Evolutionary conservation across 2,329 filamentous ascomycete species (phyloP).

Genomic region (Ramularia endophylla): DNA sequence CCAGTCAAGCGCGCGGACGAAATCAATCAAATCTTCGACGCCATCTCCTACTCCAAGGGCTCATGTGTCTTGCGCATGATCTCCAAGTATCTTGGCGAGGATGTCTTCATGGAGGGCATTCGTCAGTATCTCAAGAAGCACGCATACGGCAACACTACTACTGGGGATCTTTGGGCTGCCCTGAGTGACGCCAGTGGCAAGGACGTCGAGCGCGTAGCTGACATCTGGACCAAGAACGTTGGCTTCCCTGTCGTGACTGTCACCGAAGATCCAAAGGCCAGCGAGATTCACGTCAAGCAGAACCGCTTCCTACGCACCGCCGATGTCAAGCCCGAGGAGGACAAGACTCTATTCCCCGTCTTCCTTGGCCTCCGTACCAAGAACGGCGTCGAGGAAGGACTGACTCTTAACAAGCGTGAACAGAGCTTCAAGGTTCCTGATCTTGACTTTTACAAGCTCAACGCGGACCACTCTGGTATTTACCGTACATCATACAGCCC

Average conservation of each 20-base stretch:
- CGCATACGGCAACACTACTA: slow-evolving; percentile 92
- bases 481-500: slow-evolving; percentile 86
- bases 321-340: slow-evolving; percentile 90
- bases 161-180: slow-evolving; percentile 83
- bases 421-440: slow-evolving; percentile 69
- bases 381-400: slow-evolving; percentile 70
- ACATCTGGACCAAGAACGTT: slow-evolving; percentile 95
- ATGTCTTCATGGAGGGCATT: slow-evolving; percentile 87
- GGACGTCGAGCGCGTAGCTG: slow-evolving; percentile 83
- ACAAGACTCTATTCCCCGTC: slow-evolving; percentile 80
- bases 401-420: slow-evolving; percentile 69
- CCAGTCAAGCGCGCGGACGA: slow-evolving; percentile 93
- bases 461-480: slow-evolving; percentile 87
- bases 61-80: slow-evolving; percentile 97
- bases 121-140: slow-evolving; percentile 90
- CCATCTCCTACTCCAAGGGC: slow-evolving; percentile 95
- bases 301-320: slow-evolving; percentile 91
- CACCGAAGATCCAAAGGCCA: slow-evolving; percentile 64
- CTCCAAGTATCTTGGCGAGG: slow-evolving; percentile 88
- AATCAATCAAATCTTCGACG: slow-evolving; percentile 97
- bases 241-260: slow-evolving; percentile 89
- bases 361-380: slow-evolving; percentile 82
- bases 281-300: slow-evolving; percentile 80
- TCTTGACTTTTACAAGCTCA: slow-evolving; percentile 91
- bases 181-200: slow-evolving; percentile 86